These are phyloP conservation scores for Amesomyces nigricolor DNA, from an alignment of 2,329 filamentous ascomycete genomes.

Conservation along the genomic window DNA sequence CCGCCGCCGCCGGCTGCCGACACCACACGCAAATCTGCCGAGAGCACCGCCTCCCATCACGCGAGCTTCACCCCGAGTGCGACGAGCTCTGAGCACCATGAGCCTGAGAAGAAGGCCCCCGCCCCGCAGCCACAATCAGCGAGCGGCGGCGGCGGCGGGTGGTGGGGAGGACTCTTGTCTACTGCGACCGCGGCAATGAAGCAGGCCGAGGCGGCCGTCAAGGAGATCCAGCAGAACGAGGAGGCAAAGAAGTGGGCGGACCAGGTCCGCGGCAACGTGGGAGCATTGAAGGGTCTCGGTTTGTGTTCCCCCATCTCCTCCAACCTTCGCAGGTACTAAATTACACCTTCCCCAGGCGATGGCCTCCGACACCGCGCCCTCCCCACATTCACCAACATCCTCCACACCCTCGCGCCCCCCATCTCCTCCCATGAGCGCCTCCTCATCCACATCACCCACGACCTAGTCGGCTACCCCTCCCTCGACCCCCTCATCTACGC, in stretches of 20 bases:
- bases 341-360: constrained; percentile 56
- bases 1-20: constrained; percentile 45
- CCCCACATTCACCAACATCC: constrained; percentile 89
- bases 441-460: constrained; percentile 95
- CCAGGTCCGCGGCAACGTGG: constrained; percentile 85
- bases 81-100: constrained; percentile 56
- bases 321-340: constrained; percentile 16
- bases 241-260: constrained; percentile 96
- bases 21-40: constrained; percentile 63
- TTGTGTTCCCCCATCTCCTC: constrained; percentile 29
- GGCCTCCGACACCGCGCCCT: constrained; percentile 81
- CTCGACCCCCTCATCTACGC: constrained; percentile 88
- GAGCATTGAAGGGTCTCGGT: constrained; percentile 71
- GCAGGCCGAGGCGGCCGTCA: constrained; percentile 86
- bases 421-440: constrained; percentile 96
- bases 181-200: constrained; percentile 83
- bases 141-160: constrained; percentile 53
- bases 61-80: constrained; percentile 66
- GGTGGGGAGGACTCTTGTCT: constrained; percentile 83
- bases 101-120: constrained; percentile 48
- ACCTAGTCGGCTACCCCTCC: constrained; percentile 88
- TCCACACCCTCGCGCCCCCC: constrained; percentile 91
- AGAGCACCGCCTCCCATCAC: constrained; percentile 67
- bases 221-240: constrained; percentile 92
- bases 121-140: constrained; percentile 39